Evolutionary conservation across 2,329 filamentous ascomycete genomes (phyloP), one percentile per base, ranked within the genome.

Genomic region (Fusarium denticulatum): DNA sequence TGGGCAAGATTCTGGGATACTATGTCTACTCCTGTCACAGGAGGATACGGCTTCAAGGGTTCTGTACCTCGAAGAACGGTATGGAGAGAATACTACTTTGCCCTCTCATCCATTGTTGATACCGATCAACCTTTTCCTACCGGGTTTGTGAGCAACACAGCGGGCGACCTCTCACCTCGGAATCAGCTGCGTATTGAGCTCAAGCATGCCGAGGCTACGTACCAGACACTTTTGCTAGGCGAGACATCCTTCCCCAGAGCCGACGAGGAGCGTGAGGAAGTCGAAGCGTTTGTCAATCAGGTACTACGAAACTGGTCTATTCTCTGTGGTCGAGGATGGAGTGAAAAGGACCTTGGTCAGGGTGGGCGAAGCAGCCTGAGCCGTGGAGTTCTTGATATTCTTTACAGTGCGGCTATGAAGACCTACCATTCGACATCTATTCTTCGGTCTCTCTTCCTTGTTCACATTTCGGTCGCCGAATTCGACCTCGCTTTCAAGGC

Each of bases 381-480:
- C 71, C 90, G 92, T 60, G 91, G 91, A 57, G 91, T 97, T 37
- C 88, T 99, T 45, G 95, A 96, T 81, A 93, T 95, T 34, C 87
- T 99, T 12, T 99, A 98, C 82, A 92, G 93, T 43, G 94, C 95
- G 28, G 94, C 96, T 13, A 94, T 93, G 15, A 97, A 96, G 82
- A 97, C 95, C 0, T 99, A 96, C 79, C 96, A 99, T 82, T 99
- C 96, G 3, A 97, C 96, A 3, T 86, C 94, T 15, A 93, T 98
- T 70, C 85, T 99, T 36, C 89, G 96, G 65, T 90, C 95, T 77
- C 87, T 99, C 1, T 98, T 98, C 80, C 92, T 91, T 16, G 92
- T 97, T 5, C 96, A 99, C 81, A 87, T 96, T 24, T 90, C 94
- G 6, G 86, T 98, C 24, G 94, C 95, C 14, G 96, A 99, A 76